A percentile compares a stretch with the other conserved stretches of the same genome.
These are phyloP conservation scores for Corymbia calophylla DNA, from an alignment of 441 rosid species.

Conservation along the genomic window DNA sequence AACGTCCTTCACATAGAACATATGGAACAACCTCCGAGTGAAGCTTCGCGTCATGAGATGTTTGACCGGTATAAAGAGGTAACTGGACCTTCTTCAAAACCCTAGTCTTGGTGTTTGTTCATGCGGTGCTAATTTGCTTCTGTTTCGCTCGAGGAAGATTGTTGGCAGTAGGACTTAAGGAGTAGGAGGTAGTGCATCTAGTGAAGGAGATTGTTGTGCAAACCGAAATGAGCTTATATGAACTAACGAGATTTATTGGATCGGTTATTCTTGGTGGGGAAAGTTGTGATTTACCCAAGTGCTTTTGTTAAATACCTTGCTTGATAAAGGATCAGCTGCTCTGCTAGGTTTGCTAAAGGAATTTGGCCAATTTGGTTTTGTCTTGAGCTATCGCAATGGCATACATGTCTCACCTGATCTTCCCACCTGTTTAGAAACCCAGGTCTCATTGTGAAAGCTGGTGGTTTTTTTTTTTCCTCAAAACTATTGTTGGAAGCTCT, in stretches of 20 bases:
- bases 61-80: constrained; percentile 68
- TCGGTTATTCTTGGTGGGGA: neutral
- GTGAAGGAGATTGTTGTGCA: neutral
- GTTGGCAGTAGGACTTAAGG: neutral
- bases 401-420: neutral
- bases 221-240: neutral
- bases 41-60: constrained; percentile 1
- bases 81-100: constrained; percentile 7
- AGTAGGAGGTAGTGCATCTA: neutral
- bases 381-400: neutral
- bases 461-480: neutral
- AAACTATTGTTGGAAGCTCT: neutral
- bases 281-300: neutral
- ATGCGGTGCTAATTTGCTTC: neutral
- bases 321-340: neutral
- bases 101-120: neutral
- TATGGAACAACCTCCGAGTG: neutral
- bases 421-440: neutral
- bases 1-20: constrained; percentile 35
- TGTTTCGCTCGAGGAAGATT: neutral
- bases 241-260: neutral
- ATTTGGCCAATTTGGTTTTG: neutral
- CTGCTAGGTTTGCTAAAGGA: neutral
- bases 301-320: neutral
- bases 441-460: neutral